A percentile compares a stretch with the other conserved stretches of the same genome.
phyloP scores from a whole-genome alignment of 352 stramenopile genomes.

The Pythium aristosporum region DNA sequence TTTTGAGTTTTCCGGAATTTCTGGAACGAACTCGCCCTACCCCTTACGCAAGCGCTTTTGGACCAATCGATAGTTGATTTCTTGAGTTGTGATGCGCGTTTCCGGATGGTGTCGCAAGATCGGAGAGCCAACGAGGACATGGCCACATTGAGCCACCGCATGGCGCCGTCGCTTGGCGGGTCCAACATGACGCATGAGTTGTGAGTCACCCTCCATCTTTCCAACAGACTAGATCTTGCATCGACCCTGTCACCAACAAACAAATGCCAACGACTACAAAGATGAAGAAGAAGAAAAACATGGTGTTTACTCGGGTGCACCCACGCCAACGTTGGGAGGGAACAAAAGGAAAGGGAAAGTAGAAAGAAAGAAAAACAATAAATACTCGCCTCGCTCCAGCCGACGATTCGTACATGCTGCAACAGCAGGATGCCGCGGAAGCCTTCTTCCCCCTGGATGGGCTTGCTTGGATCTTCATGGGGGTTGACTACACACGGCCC shows the following conservation, averaged over 20 bases:
- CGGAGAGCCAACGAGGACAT: not conserved
- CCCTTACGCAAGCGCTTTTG: not conserved
- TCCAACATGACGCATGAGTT: not conserved
- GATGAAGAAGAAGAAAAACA: not conserved
- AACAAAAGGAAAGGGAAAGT: not conserved
- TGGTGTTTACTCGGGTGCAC: not conserved
- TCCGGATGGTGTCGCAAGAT: constrained; percentile 8
- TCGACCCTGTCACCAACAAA: not conserved
- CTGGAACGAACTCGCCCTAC: constrained; percentile 5
- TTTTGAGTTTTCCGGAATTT: constrained; percentile 9
- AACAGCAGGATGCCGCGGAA: not conserved
- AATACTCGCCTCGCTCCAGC: constrained; percentile 7
- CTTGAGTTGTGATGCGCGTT: not conserved
- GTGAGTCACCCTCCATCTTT: not conserved
- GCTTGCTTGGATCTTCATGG: constrained; percentile 1
- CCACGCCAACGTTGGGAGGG: not conserved
- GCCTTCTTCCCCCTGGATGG: not conserved
- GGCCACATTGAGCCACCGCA: not conserved
- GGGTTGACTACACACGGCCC: constrained; percentile 36
- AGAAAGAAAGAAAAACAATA: constrained; percentile 11
- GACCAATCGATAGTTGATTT: not conserved
- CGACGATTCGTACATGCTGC: not conserved
- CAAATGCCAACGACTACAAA: not conserved
- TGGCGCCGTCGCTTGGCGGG: not conserved
- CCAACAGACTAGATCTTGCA: not conserved